Evolutionary conservation across 139 green algal genomes (phyloP).

Genomic region (Auxenochlorella protothecoides): DNA sequence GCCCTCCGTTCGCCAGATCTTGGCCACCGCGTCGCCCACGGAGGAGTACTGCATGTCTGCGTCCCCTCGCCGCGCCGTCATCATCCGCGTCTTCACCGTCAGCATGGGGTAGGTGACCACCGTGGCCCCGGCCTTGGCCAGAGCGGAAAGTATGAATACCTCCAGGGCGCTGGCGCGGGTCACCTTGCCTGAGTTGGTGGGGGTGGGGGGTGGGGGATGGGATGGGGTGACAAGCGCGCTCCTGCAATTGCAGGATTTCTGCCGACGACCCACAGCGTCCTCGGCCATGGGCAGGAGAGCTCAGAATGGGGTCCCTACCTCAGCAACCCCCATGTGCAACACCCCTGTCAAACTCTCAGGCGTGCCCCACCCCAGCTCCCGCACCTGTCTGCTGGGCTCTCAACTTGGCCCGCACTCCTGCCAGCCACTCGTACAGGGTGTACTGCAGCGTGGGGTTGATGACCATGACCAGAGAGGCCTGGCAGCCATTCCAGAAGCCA

Average conservation of each 20-base stretch:
- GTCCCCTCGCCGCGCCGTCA: constrained; percentile 24
- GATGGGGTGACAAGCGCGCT: too few relatives aligned
- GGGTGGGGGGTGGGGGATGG: too few relatives aligned
- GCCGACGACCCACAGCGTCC: too few relatives aligned
- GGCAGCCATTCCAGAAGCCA: constrained; percentile 79
- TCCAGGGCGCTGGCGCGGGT: constrained; percentile 30
- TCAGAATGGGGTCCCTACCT: too few relatives aligned
- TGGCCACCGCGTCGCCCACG: constrained; percentile 40
- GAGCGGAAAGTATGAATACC: constrained; percentile 69
- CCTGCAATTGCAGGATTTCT: too few relatives aligned
- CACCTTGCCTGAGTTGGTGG: neutral
- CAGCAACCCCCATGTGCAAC: too few relatives aligned
- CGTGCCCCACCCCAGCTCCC: neutral
- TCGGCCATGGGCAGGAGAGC: neutral
- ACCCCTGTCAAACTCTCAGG: neutral
- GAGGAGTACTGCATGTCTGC: constrained; percentile 45
- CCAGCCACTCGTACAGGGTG: constrained; percentile 74
- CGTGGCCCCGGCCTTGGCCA: constrained; percentile 88
- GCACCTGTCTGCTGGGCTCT: neutral
- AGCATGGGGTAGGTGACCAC: constrained; percentile 90
- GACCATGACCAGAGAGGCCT: constrained; percentile 46
- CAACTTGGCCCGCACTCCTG: constrained; percentile 8
- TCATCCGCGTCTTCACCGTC: constrained; percentile 77
- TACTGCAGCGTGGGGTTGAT: constrained; percentile 81
- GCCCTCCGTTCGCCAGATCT: constrained; percentile 55